Evolutionary conservation across 148 eudicot genomes (phyloP), one percentile per base, ranked within the genome.

Genomic region (Rhododendron simsii): DNA sequence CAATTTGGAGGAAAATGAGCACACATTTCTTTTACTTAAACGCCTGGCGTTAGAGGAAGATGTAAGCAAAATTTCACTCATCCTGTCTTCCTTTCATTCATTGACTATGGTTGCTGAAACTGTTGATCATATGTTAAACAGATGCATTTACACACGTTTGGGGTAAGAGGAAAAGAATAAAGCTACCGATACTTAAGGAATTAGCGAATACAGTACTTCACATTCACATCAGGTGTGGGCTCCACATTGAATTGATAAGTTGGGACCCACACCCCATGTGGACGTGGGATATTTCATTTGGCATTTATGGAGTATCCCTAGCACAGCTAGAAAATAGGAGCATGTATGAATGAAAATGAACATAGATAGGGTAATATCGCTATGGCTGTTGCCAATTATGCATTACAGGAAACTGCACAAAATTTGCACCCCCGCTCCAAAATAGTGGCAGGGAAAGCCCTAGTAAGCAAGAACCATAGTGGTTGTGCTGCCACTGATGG

Each of bases 31-130:
- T 67, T 15, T 95, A 47, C 94, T 95, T 14, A 91, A 93, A 87
- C 98, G 93, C 55, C 90, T 95, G 74, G 98, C 95, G 28, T 45
- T 92, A 9, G 95, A 94, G 81, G 93, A 85, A 79, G 90, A 90
- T 84, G 96, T 95, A 89, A 93, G 94, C 71, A 87, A 10, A 30
- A 21, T 26, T 74, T 33, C 48, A 20, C 44, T 73, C 21, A 12
- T 35, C 80, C 21, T 3, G 37, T 71, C 78, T 84, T 88, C 47
- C 35, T 67, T 41, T 86, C 37, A 28, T 57, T 35, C 9, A 81
- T 6, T 53, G 16, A n/a, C 7, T 81, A 2, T 59, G 73, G 8
- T 21, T 45, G 59, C 12, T 48, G 48, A 14, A 71, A 71, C 76
- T 71, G 41, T 71, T 67, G 28, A 3, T 67, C 15, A 28, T 30